Conservation (phyloP, 768 basidiomycete genomes). For the Gelatoporia subvermispora region DNA sequence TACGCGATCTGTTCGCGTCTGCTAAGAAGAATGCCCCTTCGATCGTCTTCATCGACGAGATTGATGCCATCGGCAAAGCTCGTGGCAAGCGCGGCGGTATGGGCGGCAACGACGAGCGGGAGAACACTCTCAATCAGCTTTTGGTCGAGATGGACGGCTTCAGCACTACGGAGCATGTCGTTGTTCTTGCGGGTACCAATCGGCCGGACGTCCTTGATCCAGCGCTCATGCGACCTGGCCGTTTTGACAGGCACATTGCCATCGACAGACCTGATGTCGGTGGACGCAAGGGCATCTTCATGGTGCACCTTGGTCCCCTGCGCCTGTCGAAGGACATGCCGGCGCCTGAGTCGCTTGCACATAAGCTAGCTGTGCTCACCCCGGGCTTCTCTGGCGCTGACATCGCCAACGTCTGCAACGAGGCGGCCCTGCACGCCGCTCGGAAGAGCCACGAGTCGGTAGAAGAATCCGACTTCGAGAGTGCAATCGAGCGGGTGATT, state of each 20-base stretch:
- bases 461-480: conserved; percentile 85
- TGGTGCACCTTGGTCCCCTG: conserved; percentile 85
- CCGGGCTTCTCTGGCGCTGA: conserved; percentile 99
- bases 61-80: conserved; percentile 97
- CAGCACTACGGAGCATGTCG: conserved; percentile 93
- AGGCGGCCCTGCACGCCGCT: conserved; percentile 93
- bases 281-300: conserved; percentile 90
- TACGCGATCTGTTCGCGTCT: conserved; percentile 94
- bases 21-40: conserved; percentile 98
- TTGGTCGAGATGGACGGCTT: conserved; percentile 99
- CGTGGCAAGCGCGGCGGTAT: conserved; percentile 73
- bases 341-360: conserved; percentile 58
- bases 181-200: conserved; percentile 95
- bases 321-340: conserved; percentile 55
- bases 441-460: conserved; percentile 77
- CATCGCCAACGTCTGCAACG: conserved; percentile 98
- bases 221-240: conserved; percentile 94
- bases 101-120: conserved; percentile 95
- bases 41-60: conserved; percentile 99
- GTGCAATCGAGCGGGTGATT: conserved; percentile 96
- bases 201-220: conserved; percentile 93
- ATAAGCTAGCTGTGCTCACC: conserved; percentile 93
- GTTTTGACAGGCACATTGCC: conserved; percentile 94
- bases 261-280: conserved; percentile 94
- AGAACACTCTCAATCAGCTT: conserved; percentile 95